These are phyloP conservation scores for Penicillium hesseltinei DNA, from an alignment of 2,329 filamentous ascomycete genomes.

Conservation along the genomic window DNA sequence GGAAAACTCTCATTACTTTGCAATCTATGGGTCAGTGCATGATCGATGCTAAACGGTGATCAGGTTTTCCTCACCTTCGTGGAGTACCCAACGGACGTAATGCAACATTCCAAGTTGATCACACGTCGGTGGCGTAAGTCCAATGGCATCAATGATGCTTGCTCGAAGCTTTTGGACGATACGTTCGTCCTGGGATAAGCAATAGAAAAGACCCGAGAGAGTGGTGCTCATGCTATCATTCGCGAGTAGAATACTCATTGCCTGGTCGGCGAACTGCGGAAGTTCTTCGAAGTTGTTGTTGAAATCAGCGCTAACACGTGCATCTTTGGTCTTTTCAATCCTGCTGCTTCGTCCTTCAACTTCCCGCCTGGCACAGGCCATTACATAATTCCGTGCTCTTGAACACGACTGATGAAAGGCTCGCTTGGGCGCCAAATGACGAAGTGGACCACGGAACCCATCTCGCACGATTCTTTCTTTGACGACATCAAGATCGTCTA, in stretches of 20 bases:
- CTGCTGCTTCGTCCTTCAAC: not conserved
- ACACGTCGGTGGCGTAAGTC: slow-evolving; percentile 3
- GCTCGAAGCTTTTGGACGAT: slow-evolving; percentile 2
- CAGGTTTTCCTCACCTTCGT: not conserved
- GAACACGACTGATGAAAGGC: not conserved
- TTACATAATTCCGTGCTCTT: not conserved
- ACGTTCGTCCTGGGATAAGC: slow-evolving; percentile 3
- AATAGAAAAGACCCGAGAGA: slow-evolving; percentile 14
- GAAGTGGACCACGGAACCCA: not conserved
- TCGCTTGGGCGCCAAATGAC: not conserved
- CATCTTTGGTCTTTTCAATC: not conserved
- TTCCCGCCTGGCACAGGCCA: not conserved
- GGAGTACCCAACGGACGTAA: slow-evolving; percentile 11
- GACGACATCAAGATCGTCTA: not conserved
- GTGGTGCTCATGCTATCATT: slow-evolving; percentile 16
- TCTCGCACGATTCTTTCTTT: not conserved
- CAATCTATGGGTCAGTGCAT: not conserved
- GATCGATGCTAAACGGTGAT: not conserved
- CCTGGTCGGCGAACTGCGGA: slow-evolving; percentile 2
- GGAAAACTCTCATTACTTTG: not conserved
- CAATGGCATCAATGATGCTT: not conserved
- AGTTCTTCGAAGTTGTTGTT: not conserved
- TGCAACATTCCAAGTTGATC: slow-evolving; percentile 6
- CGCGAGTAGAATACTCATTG: slow-evolving; percentile 9
- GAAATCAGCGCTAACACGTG: not conserved